These are phyloP conservation scores for Phytopythium aichiense DNA, from an alignment of 352 stramenopile genomes.

Conservation along the genomic window DNA sequence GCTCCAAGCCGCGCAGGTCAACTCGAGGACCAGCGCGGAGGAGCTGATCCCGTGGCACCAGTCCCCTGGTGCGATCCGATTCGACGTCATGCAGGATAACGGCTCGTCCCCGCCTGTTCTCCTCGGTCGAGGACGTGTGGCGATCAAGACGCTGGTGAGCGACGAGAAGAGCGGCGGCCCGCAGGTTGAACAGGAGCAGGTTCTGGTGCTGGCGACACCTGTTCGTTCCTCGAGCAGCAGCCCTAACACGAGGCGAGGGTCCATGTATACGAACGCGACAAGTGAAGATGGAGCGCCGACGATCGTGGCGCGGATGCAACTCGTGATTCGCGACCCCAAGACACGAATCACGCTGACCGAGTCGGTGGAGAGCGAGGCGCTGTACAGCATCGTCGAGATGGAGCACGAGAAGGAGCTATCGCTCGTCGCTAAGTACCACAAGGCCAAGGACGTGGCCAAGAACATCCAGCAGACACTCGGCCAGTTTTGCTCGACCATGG, in stretches of 20 bases:
- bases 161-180: slow-evolving; percentile 16
- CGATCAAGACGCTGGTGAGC: slow-evolving; percentile 20
- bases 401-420: slow-evolving; percentile 30
- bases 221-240: neutral
- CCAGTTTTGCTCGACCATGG: slow-evolving; percentile 20
- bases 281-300: neutral
- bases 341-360: slow-evolving; percentile 24
- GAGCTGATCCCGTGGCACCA: slow-evolving; percentile 18
- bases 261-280: neutral
- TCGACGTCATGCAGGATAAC: slow-evolving; percentile 30
- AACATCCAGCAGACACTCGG: slow-evolving; percentile 34
- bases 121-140: slow-evolving; percentile 20
- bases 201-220: slow-evolving; percentile 14
- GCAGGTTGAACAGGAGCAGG: slow-evolving; percentile 21
- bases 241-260: neutral
- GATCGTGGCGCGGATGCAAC: slow-evolving; percentile 18
- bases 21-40: slow-evolving; percentile 12
- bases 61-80: slow-evolving; percentile 21
- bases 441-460: slow-evolving; percentile 32
- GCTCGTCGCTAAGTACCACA: slow-evolving; percentile 39
- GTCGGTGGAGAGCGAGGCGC: slow-evolving; percentile 23
- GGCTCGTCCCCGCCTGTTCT: slow-evolving; percentile 4
- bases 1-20: slow-evolving; percentile 19
- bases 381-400: slow-evolving; percentile 32
- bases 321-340: slow-evolving; percentile 19